Evolutionary conservation across 1,284 basidiomycete genomes (phyloP).

Genomic region (Golubevia sp.): DNA sequence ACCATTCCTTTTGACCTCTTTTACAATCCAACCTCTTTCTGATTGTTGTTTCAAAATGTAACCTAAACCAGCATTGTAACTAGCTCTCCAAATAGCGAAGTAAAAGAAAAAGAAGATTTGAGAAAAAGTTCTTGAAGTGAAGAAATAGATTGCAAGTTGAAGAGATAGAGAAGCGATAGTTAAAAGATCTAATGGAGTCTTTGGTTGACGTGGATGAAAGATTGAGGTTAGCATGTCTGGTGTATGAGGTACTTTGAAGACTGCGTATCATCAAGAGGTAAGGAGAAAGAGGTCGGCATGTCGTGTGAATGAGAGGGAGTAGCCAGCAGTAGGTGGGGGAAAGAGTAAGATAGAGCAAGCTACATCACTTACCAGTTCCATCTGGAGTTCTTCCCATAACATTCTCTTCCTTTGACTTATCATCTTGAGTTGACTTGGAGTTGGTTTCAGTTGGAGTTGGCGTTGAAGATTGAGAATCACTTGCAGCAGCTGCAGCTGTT

Average conservation of each 20-base stretch:
- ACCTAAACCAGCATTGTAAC: conserved; percentile 91
- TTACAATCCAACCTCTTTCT: conserved; percentile 89
- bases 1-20: conserved; percentile 75
- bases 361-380: conserved; percentile 8
- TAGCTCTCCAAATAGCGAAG: conserved; percentile 89
- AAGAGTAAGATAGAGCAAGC: background rate
- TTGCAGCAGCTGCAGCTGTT: too few species aligned
- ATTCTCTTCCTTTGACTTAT: conserved; percentile 4
- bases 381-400: conserved; percentile 10
- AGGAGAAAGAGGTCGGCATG: background rate
- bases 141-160: conserved; percentile 78
- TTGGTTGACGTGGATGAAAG: conserved; percentile 83
- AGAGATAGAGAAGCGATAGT: conserved; percentile 78
- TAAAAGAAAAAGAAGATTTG: conserved; percentile 75
- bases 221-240: conserved; percentile 91
- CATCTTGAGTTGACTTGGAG: background rate
- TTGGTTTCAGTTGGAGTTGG: too few species aligned
- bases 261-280: conserved; percentile 63
- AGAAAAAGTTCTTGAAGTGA: conserved; percentile 64
- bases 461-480: too few species aligned
- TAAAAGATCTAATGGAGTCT: conserved; percentile 87
- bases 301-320: conserved; percentile 1
- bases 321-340: background rate
- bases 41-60: conserved; percentile 92
- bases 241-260: conserved; percentile 92